Base-by-base conservation (phyloP, 2,329 filamentous ascomycete species). In the Aspergillus quadricinctus region DNA sequence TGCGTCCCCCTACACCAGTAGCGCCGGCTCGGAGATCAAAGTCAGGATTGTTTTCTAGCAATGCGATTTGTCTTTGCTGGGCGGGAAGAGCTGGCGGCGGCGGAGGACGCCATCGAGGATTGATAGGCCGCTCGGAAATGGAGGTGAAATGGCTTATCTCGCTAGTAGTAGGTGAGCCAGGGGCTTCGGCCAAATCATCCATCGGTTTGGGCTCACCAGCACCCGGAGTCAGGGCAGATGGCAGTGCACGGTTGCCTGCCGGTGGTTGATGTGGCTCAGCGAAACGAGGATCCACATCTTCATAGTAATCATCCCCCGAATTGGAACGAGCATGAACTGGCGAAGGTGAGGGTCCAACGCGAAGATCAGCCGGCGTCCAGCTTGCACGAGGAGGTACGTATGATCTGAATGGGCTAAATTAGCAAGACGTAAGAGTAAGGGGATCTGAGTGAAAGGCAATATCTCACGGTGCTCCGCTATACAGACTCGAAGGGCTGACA, bases 271-370 rank as follows among this genome's bases (percentile, higher is more conserved):
- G 67, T 25, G 62, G 65, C 46, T 66, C 61, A 55, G 86, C 88
- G 68, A 97, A 97, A 55, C 87, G 89, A 48, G 93, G 92, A 63
- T 96, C 92, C 11, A 96, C 85, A 71, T 97, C 93, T 79, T 97
- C 94, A 69, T 95, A 96, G 75, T 97, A 97, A 60, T 82, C 76
- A 46, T 78, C 72, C 19, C 60, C 60, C 10, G 80, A 79, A 50
- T 69, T 64, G 67, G 76, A 50, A 61, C 71, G 58, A 64, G 55
- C 63, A 49, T 56, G 55, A 55, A 63, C 54, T 41, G 64, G 59
- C n/a, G 66, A 59, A 40, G 58, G 54, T n/a, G 59, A 54, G 25
- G 52, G 53, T 9, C 52, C 52, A 21, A 58, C 50, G 25, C 52
- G 57, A 49, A 60, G 31, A 52, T 65, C 53, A 46, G 60, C 58